Conservation (phyloP, 2,329 filamentous ascomycete species). For the Epichloe coenophiala region DNA sequence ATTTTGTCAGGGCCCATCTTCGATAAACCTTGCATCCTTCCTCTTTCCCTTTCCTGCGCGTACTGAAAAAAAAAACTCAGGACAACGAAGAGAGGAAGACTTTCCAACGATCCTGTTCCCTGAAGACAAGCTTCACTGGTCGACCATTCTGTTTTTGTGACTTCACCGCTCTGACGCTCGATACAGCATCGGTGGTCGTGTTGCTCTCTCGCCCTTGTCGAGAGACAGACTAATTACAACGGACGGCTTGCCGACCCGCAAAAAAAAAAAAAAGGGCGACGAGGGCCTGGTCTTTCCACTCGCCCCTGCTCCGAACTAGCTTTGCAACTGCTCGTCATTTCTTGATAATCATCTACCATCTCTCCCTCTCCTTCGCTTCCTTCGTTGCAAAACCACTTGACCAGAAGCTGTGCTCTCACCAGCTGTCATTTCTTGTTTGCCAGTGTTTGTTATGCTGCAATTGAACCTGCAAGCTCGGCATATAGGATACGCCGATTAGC, state of each 20-base stretch:
- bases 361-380: background rate
- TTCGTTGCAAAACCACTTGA: background rate
- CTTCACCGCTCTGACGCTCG: background rate
- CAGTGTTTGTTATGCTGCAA: background rate
- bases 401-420: conserved; percentile 1
- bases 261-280: conserved; percentile 5
- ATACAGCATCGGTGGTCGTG: background rate
- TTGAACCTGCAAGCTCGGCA: background rate
- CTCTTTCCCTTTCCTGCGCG: background rate
- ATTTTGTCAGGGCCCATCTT: no score
- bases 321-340: conserved; percentile 1
- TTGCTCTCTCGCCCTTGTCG: conserved; percentile 2
- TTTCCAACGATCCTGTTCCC: background rate
- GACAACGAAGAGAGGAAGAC: no score
- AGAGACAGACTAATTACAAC: background rate
- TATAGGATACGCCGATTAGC: background rate
- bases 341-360: background rate
- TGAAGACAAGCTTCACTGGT: background rate
- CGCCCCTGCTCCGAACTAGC: conserved; percentile 1
- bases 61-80: background rate
- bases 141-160: background rate
- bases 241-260: background rate
- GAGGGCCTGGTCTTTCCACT: conserved; percentile 1
- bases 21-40: no score
- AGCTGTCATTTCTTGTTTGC: background rate